These are phyloP conservation scores for Fusarium austroafricanum DNA, from an alignment of 2,329 filamentous ascomycete species.

Conservation along the genomic window DNA sequence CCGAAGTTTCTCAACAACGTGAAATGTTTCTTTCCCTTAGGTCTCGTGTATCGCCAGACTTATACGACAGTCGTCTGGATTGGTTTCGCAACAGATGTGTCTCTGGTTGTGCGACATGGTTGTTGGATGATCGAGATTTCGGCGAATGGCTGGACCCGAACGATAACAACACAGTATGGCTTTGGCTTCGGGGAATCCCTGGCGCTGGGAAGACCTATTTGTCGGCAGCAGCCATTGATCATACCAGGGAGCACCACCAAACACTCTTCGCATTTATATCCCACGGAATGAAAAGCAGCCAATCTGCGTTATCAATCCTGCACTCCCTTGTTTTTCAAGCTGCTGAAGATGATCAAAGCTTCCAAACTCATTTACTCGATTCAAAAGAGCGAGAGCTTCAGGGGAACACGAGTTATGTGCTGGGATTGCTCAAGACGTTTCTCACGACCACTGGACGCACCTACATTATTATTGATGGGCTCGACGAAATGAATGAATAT, in stretches of 20 bases:
- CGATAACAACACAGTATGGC: neutral
- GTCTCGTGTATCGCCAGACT: neutral
- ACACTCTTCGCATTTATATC: neutral
- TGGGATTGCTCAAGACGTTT: neutral
- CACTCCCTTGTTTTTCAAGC: conserved; percentile 21
- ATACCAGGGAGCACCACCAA: neutral
- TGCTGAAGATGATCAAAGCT: neutral
- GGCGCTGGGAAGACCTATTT: neutral
- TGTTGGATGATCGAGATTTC: neutral
- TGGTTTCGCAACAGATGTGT: neutral
- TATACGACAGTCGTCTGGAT: neutral
- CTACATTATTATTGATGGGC: conserved; percentile 17
- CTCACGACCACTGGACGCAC: neutral
- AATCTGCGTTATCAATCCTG: conserved; percentile 3
- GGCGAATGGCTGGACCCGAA: neutral
- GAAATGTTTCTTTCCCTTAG: neutral
- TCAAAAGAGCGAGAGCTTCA: conserved; percentile 9
- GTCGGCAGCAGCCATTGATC: neutral
- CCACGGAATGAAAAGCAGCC: neutral
- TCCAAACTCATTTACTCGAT: neutral
- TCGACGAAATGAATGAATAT: conserved; percentile 22
- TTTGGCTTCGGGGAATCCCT: neutral
- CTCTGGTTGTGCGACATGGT: neutral
- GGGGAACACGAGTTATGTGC: conserved; percentile 1
- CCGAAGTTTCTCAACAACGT: neutral